Evolutionary conservation across 1,284 basidiomycete species (phyloP).

Genomic region (Spongispora temasekensis): DNA sequence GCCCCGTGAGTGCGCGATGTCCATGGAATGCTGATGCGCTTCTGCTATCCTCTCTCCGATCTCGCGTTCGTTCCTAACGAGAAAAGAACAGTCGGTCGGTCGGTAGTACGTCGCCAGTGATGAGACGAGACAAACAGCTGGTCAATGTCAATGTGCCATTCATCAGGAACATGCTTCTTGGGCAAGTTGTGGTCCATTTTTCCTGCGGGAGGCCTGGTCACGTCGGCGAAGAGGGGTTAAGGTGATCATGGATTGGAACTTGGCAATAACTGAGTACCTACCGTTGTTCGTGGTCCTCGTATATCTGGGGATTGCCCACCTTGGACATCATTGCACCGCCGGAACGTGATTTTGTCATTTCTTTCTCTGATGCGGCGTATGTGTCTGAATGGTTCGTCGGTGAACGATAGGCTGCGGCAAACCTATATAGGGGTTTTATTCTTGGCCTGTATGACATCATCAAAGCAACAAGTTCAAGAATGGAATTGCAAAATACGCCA

Average conservation of each 20-base stretch:
- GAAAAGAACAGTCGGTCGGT: not conserved
- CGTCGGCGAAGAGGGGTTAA: not conserved
- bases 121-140: conserved; percentile 37
- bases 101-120: not conserved
- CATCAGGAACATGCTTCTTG: conserved; percentile 34
- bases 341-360: conserved; percentile 27
- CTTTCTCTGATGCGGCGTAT: not conserved
- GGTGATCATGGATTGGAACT: not conserved
- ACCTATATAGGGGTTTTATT: too few relatives aligned
- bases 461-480: not conserved
- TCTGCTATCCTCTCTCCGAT: conserved; percentile 41
- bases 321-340: conserved; percentile 46
- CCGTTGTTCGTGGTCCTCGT: conserved; percentile 47
- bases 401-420: not conserved
- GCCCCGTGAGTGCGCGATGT: conserved; percentile 27
- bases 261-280: conserved; percentile 11
- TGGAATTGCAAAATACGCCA: too few relatives aligned
- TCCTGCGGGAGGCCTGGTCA: conserved; percentile 15
- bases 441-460: conserved; percentile 29
- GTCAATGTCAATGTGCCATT: conserved; percentile 40
- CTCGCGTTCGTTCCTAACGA: conserved; percentile 41
- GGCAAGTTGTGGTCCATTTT: conserved; percentile 24
- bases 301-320: conserved; percentile 46
- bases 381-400: not conserved
- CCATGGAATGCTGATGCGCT: conserved; percentile 35